Evolutionary conservation across 202 grass and related monocot genomes (phyloP).

Genomic region (Panicum virgatum): DNA sequence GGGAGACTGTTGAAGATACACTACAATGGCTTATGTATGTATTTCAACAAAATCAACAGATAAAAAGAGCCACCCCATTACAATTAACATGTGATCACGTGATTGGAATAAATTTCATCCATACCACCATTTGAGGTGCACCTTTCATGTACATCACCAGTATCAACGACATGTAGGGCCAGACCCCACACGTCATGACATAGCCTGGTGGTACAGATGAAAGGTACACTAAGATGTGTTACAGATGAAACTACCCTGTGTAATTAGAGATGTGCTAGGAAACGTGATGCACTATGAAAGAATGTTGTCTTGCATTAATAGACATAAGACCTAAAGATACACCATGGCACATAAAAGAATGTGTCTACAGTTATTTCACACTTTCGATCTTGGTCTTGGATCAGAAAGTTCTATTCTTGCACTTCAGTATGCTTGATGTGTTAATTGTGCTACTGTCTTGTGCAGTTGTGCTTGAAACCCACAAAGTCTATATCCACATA

Average conservation of each 20-base stretch:
- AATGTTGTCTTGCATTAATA: not conserved
- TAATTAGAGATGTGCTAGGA: not conserved
- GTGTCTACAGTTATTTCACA: slow-evolving; percentile 14
- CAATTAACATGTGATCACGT: not conserved
- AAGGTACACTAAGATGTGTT: too few relatives aligned
- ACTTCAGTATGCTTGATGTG: not conserved
- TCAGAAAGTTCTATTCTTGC: not conserved
- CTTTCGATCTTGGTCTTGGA: slow-evolving; percentile 2
- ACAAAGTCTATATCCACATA: slow-evolving; percentile 1
- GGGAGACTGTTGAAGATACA: not conserved
- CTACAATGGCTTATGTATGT: not conserved
- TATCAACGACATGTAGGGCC: not conserved
- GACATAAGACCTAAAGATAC: not conserved
- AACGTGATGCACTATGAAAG: not conserved
- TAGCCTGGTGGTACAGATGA: not conserved
- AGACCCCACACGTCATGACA: too few relatives aligned
- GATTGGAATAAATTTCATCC: not conserved
- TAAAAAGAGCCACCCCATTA: not conserved
- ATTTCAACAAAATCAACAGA: not conserved
- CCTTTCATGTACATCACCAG: not conserved
- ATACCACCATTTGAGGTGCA: not conserved
- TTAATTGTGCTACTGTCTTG: not conserved
- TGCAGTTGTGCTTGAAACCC: not conserved
- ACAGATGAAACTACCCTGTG: not conserved
- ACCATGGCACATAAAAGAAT: not conserved